Conservation (phyloP, 148 eudicot species). For the Rhododendron molle region DNA sequence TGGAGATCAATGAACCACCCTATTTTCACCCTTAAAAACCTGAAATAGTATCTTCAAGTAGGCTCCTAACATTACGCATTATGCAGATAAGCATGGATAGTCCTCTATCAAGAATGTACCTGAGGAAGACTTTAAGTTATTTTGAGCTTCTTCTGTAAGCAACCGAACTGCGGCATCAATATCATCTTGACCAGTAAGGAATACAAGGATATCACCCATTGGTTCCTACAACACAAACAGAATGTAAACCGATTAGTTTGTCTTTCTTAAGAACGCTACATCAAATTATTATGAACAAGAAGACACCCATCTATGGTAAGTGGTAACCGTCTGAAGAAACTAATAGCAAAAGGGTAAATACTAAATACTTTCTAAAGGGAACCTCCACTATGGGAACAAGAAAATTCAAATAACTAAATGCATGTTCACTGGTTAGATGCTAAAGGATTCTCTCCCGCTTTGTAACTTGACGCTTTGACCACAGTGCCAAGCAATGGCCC, state of each 20-base stretch:
- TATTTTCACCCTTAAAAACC: neutral
- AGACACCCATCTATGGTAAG: neutral
- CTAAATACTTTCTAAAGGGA: neutral
- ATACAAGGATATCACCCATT: conserved; percentile 84
- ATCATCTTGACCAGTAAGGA: conserved; percentile 98
- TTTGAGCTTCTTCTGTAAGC: conserved; percentile 78
- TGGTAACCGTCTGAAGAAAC: neutral
- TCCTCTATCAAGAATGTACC: conserved; percentile 35
- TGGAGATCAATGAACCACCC: neutral
- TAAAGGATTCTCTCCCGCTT: neutral
- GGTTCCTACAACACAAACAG: conserved; percentile 49
- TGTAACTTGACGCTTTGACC: neutral
- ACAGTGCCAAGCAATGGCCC: neutral
- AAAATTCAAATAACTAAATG: neutral
- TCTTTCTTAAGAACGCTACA: neutral
- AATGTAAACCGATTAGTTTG: neutral
- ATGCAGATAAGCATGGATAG: neutral
- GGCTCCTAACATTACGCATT: neutral
- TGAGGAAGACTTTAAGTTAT: conserved; percentile 33
- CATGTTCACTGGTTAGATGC: neutral
- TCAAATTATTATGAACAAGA: neutral
- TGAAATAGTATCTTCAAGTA: neutral
- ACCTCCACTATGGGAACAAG: neutral
- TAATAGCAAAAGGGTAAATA: neutral
- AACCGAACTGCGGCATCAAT: conserved; percentile 83